Base-by-base conservation (phyloP, 2,329 filamentous ascomycete species). In the Dothideomycetes sp. region DNA sequence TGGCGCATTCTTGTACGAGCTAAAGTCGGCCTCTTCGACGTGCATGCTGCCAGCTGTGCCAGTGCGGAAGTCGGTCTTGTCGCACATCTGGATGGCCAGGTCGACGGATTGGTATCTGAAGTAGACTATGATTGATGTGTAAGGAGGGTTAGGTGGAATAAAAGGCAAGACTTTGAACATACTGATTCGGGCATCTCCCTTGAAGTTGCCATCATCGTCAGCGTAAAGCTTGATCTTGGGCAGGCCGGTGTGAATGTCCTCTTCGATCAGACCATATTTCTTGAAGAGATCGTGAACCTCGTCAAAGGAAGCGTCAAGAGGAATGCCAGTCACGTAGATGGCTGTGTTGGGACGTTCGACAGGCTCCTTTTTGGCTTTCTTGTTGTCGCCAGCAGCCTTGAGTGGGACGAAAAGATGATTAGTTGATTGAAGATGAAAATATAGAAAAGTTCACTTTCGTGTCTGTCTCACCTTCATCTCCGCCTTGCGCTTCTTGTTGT, bases 21-120 rank as follows among this genome's bases (percentile, higher is more conserved):
- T 91, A 40, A 79, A 77, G 52, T 96, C 91, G 11, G 91, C 91
- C 8, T 76, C 75, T 56, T 88, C 79, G 3, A 98, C 87, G 37
- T 71, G 73, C 70, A 95, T 94, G 44, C 70, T 78, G 18, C 79
- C 81, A 39, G 52, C 53, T 34, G 58, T 63, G 52, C 81, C 60
- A 44, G 83, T 69, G 42, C 89, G 74, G 53, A 96, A 91, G 49
- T 87, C 78, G 4, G 81, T 82, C 52, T 87, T 84, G 58, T 93
- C 84, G 10, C 86, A 70, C 52, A 91, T 70, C 65, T 80, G 77
- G 48, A 89, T 83, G 33, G 85, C 85, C 65, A 87, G 81, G 31
- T 82, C 69, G 43, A 98, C 89, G n/a, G 84, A 93, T 56, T 94
- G 87, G 0, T 87, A 83, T 51, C 91, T 85, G 72, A 94, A 95